These are phyloP conservation scores for Lactarius vividus DNA, from an alignment of 768 basidiomycete species.

Conservation along the genomic window DNA sequence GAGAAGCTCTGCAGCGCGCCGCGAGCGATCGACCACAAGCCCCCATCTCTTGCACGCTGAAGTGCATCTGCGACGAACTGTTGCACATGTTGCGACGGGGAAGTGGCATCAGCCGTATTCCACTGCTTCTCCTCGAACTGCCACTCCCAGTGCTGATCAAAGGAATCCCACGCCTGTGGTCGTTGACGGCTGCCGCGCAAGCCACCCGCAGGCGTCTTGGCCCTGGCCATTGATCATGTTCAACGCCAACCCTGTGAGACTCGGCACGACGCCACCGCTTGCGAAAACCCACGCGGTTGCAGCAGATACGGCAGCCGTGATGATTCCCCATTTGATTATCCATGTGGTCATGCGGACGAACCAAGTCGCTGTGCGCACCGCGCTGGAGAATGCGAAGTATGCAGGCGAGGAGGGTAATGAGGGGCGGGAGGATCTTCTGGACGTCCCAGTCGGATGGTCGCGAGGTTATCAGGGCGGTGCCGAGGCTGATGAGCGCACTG, in stretches of 20 bases:
- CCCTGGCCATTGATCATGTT: constrained; percentile 27
- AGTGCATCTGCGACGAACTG: constrained; percentile 48
- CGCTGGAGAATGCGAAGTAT: constrained; percentile 71
- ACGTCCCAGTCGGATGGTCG: constrained; percentile 62
- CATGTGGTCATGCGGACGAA: constrained; percentile 62
- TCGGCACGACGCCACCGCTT: constrained; percentile 38
- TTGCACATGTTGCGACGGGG: constrained; percentile 40
- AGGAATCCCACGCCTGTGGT: constrained; percentile 66
- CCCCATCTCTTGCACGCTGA: constrained; percentile 22
- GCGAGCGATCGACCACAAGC: constrained; percentile 20
- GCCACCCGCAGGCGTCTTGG: background rate
- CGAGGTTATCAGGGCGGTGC: constrained; percentile 47
- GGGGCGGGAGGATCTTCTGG: constrained; percentile 66
- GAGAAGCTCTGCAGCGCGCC: constrained; percentile 11
- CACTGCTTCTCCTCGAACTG: constrained; percentile 40
- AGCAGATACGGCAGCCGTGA: constrained; percentile 55
- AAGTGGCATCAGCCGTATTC: constrained; percentile 29
- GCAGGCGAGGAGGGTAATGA: constrained; percentile 69
- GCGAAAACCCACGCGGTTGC: constrained; percentile 53
- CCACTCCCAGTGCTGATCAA: constrained; percentile 59
- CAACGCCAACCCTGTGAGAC: constrained; percentile 42
- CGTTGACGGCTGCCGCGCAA: constrained; percentile 29
- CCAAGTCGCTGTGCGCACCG: constrained; percentile 79
- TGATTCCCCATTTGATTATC: constrained; percentile 74
- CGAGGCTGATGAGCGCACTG: constrained; percentile 48